Evolutionary conservation across 306 rosid genomes (phyloP).

Genomic region (Gastrolobium bilobum): DNA sequence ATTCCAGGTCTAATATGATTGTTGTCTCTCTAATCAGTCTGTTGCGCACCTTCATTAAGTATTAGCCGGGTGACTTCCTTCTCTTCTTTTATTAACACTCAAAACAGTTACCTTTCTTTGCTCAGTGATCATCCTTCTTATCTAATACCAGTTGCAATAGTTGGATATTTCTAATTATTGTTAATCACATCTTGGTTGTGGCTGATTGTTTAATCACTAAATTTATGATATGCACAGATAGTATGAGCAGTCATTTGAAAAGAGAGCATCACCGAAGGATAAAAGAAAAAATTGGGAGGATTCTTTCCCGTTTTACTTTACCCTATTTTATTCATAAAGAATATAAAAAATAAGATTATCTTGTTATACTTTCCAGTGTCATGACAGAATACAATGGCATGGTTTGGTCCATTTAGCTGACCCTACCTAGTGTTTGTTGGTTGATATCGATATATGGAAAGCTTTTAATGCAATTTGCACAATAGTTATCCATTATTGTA

Average conservation of each 20-base stretch:
- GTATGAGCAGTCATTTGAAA: conserved; percentile 15
- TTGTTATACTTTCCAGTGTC: conserved; percentile 22
- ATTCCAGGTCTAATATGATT: conserved; percentile 28
- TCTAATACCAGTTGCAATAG: conserved; percentile 12
- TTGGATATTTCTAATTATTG: conserved; percentile 22
- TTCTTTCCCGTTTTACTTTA: conserved; percentile 9
- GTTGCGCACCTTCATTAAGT: conserved; percentile 28
- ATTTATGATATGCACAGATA: conserved; percentile 29
- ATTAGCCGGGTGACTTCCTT: conserved; percentile 31
- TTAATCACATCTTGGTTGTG: conserved; percentile 30
- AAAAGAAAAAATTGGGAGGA: conserved; percentile 11
- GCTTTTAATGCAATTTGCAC: conserved; percentile 21
- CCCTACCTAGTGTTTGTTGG: conserved; percentile 18
- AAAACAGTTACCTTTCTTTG: conserved; percentile 35
- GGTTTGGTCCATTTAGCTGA: conserved; percentile 4
- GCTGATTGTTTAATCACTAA: conserved; percentile 43
- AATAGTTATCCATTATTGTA: conserved; percentile 8
- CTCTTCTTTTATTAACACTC: conserved; percentile 15
- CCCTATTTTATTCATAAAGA: conserved; percentile 19
- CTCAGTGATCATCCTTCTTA: conserved; percentile 14
- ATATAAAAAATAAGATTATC: conserved; percentile 12
- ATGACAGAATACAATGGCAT: conserved; percentile 2
- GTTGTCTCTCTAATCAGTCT: conserved; percentile 29
- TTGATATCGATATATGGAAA: conserved; percentile 27
- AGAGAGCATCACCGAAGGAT: conserved; percentile 8